Conservation (phyloP, 768 basidiomycete species). For the Kwoniella newhampshirensis region DNA sequence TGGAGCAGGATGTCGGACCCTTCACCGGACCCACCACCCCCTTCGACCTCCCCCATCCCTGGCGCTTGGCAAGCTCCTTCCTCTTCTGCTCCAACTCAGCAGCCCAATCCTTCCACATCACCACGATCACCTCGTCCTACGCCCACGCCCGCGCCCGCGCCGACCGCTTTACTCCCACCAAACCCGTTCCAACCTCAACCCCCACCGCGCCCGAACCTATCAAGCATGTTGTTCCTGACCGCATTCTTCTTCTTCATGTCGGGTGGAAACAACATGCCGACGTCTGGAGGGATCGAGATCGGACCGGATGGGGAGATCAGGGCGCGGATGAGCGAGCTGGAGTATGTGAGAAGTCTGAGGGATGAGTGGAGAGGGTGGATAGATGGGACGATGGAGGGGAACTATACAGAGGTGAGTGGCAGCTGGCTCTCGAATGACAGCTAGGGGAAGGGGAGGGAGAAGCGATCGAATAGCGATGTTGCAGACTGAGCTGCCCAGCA, state of each 20-base stretch:
- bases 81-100: not conserved
- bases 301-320: constrained; percentile 40
- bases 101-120: constrained; percentile 5
- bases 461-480: no score
- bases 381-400: constrained; percentile 34
- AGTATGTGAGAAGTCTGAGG: constrained; percentile 24
- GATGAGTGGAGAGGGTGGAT: constrained; percentile 38
- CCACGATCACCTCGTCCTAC: constrained; percentile 19
- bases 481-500: no score
- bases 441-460: no score
- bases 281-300: constrained; percentile 19
- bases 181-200: constrained; percentile 18
- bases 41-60: not conserved
- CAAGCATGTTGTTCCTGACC: constrained; percentile 49
- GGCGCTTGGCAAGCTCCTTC: not conserved
- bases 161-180: constrained; percentile 10
- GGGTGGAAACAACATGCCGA: constrained; percentile 32
- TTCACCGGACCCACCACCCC: no score
- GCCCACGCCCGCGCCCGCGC: not conserved
- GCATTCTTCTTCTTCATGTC: constrained; percentile 53
- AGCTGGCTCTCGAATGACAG: not conserved
- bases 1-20: no score
- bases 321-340: constrained; percentile 34
- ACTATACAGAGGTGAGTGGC: constrained; percentile 41
- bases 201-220: constrained; percentile 37